phyloP scores from a whole-genome alignment of 805 yeast species.

The Saccharomycopsis oosterbeekiorum region DNA sequence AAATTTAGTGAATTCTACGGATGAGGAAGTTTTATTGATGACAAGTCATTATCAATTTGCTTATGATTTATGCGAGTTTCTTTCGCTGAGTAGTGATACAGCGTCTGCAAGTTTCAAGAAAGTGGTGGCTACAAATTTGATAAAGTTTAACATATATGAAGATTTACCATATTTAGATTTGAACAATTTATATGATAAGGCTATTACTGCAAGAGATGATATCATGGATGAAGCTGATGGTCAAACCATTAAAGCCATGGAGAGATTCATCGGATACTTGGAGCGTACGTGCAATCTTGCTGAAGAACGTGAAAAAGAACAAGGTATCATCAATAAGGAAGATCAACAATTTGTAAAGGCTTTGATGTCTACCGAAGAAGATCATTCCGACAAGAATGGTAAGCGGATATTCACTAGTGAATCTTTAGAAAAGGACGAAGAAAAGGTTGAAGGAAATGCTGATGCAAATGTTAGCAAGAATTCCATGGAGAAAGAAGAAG shows the following conservation, averaged over 20 bases:
- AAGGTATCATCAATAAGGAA: slow-evolving; percentile 13
- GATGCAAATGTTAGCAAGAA: slow-evolving; percentile 4
- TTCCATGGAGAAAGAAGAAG: slow-evolving; percentile 9
- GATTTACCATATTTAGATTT: slow-evolving; percentile 22
- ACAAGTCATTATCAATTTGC: slow-evolving; percentile 49
- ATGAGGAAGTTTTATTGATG: slow-evolving; percentile 33
- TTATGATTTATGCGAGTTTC: slow-evolving; percentile 40
- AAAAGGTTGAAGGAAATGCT: background rate
- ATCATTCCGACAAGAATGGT: background rate
- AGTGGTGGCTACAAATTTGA: slow-evolving; percentile 37
- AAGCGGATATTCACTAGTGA: background rate
- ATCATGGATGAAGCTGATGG: slow-evolving; percentile 15
- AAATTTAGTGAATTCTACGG: slow-evolving; percentile 42
- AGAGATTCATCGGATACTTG: slow-evolving; percentile 22
- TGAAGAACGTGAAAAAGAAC: slow-evolving; percentile 18
- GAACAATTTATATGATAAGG: slow-evolving; percentile 10
- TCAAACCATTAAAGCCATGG: slow-evolving; percentile 22
- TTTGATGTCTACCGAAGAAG: slow-evolving; percentile 9
- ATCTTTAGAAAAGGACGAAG: background rate
- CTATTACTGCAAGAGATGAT: slow-evolving; percentile 8
- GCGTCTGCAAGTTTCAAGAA: slow-evolving; percentile 44
- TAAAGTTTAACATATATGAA: slow-evolving; percentile 36
- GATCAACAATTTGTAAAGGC: slow-evolving; percentile 14
- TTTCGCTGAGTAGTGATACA: slow-evolving; percentile 30
- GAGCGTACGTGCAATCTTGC: slow-evolving; percentile 23